Conservation (phyloP, 345 rosid genomes). For the Eucalyptus curtisii region DNA sequence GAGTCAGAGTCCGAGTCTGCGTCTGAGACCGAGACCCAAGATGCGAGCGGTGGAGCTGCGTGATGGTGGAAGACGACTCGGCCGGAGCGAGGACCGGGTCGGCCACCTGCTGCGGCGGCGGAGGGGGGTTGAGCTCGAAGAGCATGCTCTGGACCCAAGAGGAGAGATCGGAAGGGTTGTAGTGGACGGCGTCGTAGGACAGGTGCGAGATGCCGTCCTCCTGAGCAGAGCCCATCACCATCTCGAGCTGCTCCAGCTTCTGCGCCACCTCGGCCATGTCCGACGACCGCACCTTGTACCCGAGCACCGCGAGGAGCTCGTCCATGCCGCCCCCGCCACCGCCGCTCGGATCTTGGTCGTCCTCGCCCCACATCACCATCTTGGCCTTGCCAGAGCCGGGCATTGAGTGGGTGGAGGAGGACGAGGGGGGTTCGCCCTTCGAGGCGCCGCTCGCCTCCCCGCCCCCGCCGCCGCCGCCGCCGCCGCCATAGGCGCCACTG, state of each 20-base stretch:
- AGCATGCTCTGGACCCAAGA: slow-evolving; percentile 70
- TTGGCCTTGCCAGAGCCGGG: slow-evolving; percentile 15
- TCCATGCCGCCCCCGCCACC: slow-evolving; percentile 62
- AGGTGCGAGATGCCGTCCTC: slow-evolving; percentile 45
- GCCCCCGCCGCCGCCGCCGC: neutral
- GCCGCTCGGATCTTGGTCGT: slow-evolving; percentile 26
- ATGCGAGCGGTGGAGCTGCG: neutral
- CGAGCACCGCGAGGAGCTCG: slow-evolving; percentile 66
- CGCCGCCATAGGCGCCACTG: slow-evolving; percentile 3
- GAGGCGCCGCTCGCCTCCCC: neutral
- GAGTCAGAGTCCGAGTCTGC: neutral
- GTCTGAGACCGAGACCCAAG: neutral
- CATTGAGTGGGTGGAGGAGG: neutral
- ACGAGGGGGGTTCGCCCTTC: neutral
- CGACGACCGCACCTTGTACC: slow-evolving; percentile 68
- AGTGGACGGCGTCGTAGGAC: slow-evolving; percentile 45
- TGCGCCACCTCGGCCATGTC: slow-evolving; percentile 92
- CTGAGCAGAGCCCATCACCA: slow-evolving; percentile 48
- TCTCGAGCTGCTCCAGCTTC: slow-evolving; percentile 82
- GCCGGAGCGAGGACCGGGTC: neutral
- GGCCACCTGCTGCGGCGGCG: neutral
- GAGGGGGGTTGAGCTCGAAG: slow-evolving; percentile 32
- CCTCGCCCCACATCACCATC: slow-evolving; percentile 11
- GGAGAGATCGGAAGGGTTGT: slow-evolving; percentile 45
- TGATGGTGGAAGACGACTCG: slow-evolving; percentile 8